Conservation (phyloP, 2,329 filamentous ascomycete species). For the Monosporascus sp. region DNA sequence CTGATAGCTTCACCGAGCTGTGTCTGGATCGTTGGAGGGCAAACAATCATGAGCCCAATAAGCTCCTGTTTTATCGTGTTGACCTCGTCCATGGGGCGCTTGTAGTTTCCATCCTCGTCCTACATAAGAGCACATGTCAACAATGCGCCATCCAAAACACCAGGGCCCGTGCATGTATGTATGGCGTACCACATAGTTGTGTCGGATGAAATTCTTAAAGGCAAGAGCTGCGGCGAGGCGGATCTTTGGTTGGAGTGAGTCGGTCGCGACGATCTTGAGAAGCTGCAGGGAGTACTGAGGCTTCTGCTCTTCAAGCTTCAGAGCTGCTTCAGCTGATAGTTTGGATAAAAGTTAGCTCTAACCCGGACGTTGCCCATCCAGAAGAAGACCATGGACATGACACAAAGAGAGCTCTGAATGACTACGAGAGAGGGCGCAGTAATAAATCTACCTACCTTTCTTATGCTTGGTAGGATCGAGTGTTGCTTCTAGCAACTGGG, state of each 20-base stretch:
- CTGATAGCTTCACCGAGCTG: slow-evolving; percentile 96
- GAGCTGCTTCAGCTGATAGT: slow-evolving; percentile 67
- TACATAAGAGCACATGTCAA: slow-evolving; percentile 22
- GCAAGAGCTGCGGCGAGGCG: slow-evolving; percentile 83
- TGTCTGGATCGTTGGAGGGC: slow-evolving; percentile 79
- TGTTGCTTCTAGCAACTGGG: slow-evolving; percentile 83
- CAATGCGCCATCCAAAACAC: no score
- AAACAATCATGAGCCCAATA: slow-evolving; percentile 92
- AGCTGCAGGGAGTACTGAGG: slow-evolving; percentile 83
- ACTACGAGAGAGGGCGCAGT: background rate
- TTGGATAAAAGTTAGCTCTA: slow-evolving; percentile 9
- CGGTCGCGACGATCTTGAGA: slow-evolving; percentile 82
- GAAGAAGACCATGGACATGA: no score
- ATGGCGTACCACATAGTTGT: slow-evolving; percentile 72
- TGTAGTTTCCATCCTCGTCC: slow-evolving; percentile 92
- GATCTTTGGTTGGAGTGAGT: slow-evolving; percentile 66
- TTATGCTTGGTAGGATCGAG: slow-evolving; percentile 83
- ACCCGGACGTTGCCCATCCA: no score
- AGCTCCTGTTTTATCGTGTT: slow-evolving; percentile 88
- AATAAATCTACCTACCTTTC: slow-evolving; percentile 60
- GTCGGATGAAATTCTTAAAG: slow-evolving; percentile 98
- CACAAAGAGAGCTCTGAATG: no score
- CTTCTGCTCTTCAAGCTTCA: slow-evolving; percentile 74
- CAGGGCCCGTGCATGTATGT: no score
- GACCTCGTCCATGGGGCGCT: slow-evolving; percentile 77